Evolutionary conservation across 2,329 filamentous ascomycete genomes (phyloP).

Genomic region (Ceratocystis huliohia): DNA sequence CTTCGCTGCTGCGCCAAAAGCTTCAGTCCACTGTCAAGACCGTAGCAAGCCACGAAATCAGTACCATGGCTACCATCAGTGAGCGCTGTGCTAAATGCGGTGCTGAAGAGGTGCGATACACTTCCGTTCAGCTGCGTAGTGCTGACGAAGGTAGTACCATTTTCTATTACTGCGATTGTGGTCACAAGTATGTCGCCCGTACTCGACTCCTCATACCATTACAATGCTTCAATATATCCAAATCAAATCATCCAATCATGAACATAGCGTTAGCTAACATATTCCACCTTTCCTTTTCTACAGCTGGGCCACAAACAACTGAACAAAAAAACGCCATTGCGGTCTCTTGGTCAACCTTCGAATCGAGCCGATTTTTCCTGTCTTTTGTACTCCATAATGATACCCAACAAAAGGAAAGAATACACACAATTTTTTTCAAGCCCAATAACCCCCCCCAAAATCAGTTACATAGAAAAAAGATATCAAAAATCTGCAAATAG

Average conservation of each 20-base stretch:
- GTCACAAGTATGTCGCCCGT: constrained; percentile 52
- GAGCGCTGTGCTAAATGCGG: constrained; percentile 72
- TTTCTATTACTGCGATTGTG: constrained; percentile 81
- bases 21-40: constrained; percentile 71
- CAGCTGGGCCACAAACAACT: constrained; percentile 50
- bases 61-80: constrained; percentile 55
- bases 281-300: constrained; percentile 12
- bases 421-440: constrained; percentile 17
- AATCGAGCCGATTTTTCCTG: constrained; percentile 14
- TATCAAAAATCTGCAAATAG: background rate
- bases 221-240: background rate
- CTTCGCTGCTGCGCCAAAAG: constrained; percentile 76
- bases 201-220: background rate
- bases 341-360: constrained; percentile 6
- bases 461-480: background rate
- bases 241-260: constrained; percentile 4
- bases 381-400: constrained; percentile 20
- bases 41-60: constrained; percentile 62
- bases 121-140: constrained; percentile 72
- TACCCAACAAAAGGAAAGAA: constrained; percentile 21
- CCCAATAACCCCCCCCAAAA: constrained; percentile 13
- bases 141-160: constrained; percentile 92
- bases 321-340: constrained; percentile 21
- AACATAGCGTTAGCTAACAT: constrained; percentile 24
- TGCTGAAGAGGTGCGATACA: constrained; percentile 68